Evolutionary conservation across 2,329 filamentous ascomycete genomes (phyloP), one percentile per base, ranked within the genome.

Genomic region (Colletotrichum shisoi): DNA sequence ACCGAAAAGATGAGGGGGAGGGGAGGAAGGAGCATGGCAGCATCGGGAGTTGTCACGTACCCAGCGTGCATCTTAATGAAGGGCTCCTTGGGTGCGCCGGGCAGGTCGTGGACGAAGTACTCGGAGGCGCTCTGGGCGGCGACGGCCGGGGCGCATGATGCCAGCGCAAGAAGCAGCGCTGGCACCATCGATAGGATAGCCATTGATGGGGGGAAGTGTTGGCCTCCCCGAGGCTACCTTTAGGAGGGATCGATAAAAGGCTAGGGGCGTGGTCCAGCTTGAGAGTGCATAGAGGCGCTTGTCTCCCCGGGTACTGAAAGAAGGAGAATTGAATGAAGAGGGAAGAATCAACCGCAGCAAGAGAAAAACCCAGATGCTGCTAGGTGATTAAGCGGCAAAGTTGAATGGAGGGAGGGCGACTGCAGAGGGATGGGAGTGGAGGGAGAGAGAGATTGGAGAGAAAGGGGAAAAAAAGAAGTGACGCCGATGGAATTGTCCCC

Each of bases 41-140:
- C 53, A 53, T 42, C 44, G 66, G 51, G 24, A 37, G 8, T 8
- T 34, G 42, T 49, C 27, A 80, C 90, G 82, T 82, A 97, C 93
- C 95, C 95, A 81, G 95, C 94, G 84, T 98, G 95, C 94, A 98
- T 98, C 84, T 97, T 97, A 75, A 97, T 80, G 69, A 93, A 80
- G 44, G 92, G 89, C 21, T 87, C 72, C 60, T 90, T 71, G 11
- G 96, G 94, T 62, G 91, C 88, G 39, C 96, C 95, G 6, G 95
- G 95, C 21, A 99, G 84, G 9, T 89, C 87, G 73, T 88, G 89
- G 61, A 99, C 91, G 80, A 90, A 98, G 79, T 97, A 99, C 78
- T 99, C 94, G 39, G 90, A 92, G 21, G 80, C 77, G 42, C 74
- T 73, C 56, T 72, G 71, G 24, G 71, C 75, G 24, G 72, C 59